Evolutionary conservation across 768 basidiomycete species (phyloP).

Genomic region (Termitomyces sp.): DNA sequence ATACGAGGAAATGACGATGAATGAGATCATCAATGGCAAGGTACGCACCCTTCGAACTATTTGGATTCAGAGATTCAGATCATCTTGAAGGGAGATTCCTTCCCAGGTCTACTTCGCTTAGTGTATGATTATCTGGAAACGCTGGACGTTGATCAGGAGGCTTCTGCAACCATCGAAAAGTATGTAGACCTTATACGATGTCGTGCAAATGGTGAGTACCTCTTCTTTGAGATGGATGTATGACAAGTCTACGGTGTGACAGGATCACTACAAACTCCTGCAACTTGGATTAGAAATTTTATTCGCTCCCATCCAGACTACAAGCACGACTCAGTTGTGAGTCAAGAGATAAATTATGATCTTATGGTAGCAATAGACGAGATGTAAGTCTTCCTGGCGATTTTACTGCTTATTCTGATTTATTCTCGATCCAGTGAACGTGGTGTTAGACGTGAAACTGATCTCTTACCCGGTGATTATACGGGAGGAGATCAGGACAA

Average conservation of each 20-base stretch:
- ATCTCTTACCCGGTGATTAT: constrained; percentile 61
- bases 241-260: not conserved
- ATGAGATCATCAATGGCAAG: constrained; percentile 95
- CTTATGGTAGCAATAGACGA: constrained; percentile 85
- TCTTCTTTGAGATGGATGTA: not conserved
- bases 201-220: constrained; percentile 69
- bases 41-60: constrained; percentile 28
- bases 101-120: constrained; percentile 79
- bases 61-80: not conserved
- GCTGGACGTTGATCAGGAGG: constrained; percentile 65
- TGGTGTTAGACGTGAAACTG: constrained; percentile 55
- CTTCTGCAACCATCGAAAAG: constrained; percentile 56
- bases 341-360: constrained; percentile 91
- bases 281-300: constrained; percentile 91
- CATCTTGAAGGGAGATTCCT: constrained; percentile 45
- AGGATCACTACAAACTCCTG: constrained; percentile 83
- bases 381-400: constrained; percentile 57
- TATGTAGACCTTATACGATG: constrained; percentile 78
- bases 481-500: constrained; percentile 40
- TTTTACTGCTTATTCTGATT: not conserved
- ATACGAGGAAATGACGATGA: constrained; percentile 87
- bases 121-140: constrained; percentile 84
- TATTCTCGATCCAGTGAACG: constrained; percentile 45
- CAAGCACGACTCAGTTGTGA: constrained; percentile 89
- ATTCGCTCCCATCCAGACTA: constrained; percentile 90